These are phyloP conservation scores for Suillus luteus DNA, from an alignment of 768 basidiomycete species.

Conservation along the genomic window DNA sequence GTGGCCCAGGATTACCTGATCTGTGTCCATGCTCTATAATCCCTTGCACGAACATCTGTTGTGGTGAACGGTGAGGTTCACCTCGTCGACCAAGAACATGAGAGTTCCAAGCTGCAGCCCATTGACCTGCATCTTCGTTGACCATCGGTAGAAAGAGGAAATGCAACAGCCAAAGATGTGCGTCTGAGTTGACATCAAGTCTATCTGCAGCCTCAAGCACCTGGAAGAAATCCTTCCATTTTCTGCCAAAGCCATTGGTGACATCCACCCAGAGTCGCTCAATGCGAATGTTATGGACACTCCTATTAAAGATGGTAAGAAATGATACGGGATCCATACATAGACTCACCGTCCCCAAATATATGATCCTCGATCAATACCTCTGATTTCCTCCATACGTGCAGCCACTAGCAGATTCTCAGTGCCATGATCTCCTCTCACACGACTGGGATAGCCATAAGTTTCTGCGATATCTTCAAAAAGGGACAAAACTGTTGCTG, in stretches of 20 bases:
- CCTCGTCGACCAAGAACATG: too few relatives aligned
- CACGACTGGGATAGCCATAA: conserved; percentile 33
- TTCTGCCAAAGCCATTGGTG: conserved; percentile 37
- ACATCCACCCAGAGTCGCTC: conserved; percentile 49
- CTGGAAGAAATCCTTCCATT: conserved; percentile 46
- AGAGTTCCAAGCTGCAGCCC: too few relatives aligned
- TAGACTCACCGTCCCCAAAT: conserved; percentile 38
- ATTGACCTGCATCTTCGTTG: conserved; percentile 20
- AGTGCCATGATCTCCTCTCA: conserved; percentile 33
- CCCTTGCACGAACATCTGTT: too few relatives aligned
- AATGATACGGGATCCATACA: neutral
- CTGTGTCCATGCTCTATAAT: too few relatives aligned
- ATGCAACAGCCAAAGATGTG: conserved; percentile 48
- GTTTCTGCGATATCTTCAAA: conserved; percentile 13
- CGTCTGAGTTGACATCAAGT: conserved; percentile 31
- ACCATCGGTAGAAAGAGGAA: conserved; percentile 40
- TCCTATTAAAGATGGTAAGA: conserved; percentile 14
- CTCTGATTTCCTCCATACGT: conserved; percentile 20
- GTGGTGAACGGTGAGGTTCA: too few relatives aligned
- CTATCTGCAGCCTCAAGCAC: conserved; percentile 36
- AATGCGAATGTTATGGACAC: conserved; percentile 35
- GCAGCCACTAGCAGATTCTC: conserved; percentile 29
- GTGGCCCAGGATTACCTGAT: too few relatives aligned
- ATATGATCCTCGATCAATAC: conserved; percentile 32
- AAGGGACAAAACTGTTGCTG: conserved; percentile 18